Evolutionary conservation across 345 rosid species (phyloP), one percentile per base, ranked within the genome.

Genomic region (Ricinus communis): DNA sequence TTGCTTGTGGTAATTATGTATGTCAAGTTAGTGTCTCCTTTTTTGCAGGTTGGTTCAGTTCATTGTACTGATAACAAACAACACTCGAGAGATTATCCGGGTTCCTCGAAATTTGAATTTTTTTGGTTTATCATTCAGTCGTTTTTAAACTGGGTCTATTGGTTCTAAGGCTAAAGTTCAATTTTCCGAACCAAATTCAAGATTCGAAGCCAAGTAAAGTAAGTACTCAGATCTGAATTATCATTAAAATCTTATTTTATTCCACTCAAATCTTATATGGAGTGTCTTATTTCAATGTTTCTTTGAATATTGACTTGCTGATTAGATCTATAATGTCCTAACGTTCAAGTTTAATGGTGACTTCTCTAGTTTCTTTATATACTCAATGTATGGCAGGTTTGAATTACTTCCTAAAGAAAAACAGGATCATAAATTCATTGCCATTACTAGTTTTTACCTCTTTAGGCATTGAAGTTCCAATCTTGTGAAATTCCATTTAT

Each of bases 161-260:
- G 50, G 65, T 71, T 82, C 71, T 24, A 57, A 36, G 45, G 72
- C 53, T 11, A 46, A 45, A 64, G 49, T 55, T 49, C 71, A 77
- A 79, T 76, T 80, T 73, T 59, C 73, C 50, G 62, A 60, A 68
- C 75, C 61, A 66, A 66, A 55, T 66, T 72, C 65, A 62, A 68
- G 85, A 66, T 62, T 80, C 74, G 67, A 79, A 82, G 84, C 81
- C 71, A 67, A 71, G 87, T 52, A 43, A 75, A 62, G 79, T 90
- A 75, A 83, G 96, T 80, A 84, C 83, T 70, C 88, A 85, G 92
- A 87, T 92, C 96, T 87, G 79, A 82, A 81, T 87, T 76, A 27
- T 36, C 66, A 43, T 77, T 41, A 40, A 52, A 70, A 73, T 79
- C 76, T 61, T 83, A 46, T 74, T 77, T 80, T 81, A 61, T 79